Base-by-base conservation (phyloP, 805 yeast species). In the Spathaspora arborariae region DNA sequence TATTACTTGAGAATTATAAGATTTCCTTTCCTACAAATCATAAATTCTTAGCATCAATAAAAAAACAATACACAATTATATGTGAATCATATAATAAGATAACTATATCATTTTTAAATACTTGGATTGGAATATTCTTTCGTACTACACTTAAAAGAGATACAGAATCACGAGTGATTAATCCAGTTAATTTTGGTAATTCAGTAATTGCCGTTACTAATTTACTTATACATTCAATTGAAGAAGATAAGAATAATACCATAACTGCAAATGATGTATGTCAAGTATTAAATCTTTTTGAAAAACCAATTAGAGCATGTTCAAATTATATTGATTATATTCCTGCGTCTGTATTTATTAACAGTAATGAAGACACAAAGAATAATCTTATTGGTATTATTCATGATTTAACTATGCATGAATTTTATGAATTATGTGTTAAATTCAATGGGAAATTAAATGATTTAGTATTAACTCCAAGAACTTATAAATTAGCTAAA, bases 401-500 rank as follows among this genome's bases (percentile, higher is more conserved):
- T 35, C 85, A 84, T 58, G 88, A 84, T 50, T 67, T 85, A 53
- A 70, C 88, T 1, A 73, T 85, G 63, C 75, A 74, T 47, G 82
- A 82, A 44, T 85, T 84, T 58, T 78, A 80, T 56, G 81, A 81
- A 49, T 72, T 85, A 39, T 84, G 86, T 24, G 67, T 85, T 33
- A 76, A 77, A 54, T 85, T 82, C 61, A 83, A 84, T 58, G 76
- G 72, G 37, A 72, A 80, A 40, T 64, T 86, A 49, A 83, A 83
- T 58, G 90, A 84, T 55, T 75, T 85, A 52, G 73, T 80, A 20
- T 66, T 86, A 39, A 74, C 79, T 44, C 79, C 84, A 3, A 80
- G 80, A 41, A 86, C 85, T 4, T 79, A 80, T 56, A 80, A 79
- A 51, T 68, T 85, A 51, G 88, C 88, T 15, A 82, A 83, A 57